phyloP scores from a whole-genome alignment of 192 early-diverging fungal species.

The Backusella sp. region DNA sequence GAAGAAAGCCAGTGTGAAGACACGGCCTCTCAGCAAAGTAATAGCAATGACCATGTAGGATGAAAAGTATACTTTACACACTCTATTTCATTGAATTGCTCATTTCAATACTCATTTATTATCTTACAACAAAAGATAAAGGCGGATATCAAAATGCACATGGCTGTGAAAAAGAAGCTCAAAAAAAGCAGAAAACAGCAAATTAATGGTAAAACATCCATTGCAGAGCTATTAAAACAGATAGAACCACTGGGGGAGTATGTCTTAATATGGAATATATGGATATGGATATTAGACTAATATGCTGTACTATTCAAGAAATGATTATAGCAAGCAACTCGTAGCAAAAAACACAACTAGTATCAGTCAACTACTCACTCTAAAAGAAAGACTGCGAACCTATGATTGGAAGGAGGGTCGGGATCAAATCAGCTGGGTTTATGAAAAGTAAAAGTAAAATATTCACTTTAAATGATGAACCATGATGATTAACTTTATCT shows the following conservation, averaged over 20 bases:
- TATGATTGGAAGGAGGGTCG: background rate
- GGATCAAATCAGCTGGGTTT: background rate
- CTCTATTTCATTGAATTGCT: background rate
- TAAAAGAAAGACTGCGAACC: background rate
- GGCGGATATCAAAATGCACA: background rate
- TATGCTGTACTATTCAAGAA: background rate
- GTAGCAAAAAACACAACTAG: background rate
- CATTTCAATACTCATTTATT: background rate
- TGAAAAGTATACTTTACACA: background rate
- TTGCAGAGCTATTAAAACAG: background rate
- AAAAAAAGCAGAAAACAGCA: background rate
- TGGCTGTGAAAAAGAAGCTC: background rate
- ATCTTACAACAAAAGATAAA: background rate
- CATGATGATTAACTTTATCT: background rate
- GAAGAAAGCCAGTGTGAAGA: background rate
- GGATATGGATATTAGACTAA: background rate
- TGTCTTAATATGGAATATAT: background rate
- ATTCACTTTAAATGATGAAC: background rate
- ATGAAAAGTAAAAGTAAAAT: background rate
- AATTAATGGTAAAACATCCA: background rate
- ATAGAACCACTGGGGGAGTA: background rate
- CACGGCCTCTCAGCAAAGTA: background rate
- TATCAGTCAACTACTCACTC: background rate
- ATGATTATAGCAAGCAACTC: background rate
- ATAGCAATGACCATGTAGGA: background rate